Percentiles rank a stretch among this genome's conserved stretches.
Evolutionary conservation across 805 yeast genomes (phyloP).

Genomic region (Candida coquimbonensis): DNA sequence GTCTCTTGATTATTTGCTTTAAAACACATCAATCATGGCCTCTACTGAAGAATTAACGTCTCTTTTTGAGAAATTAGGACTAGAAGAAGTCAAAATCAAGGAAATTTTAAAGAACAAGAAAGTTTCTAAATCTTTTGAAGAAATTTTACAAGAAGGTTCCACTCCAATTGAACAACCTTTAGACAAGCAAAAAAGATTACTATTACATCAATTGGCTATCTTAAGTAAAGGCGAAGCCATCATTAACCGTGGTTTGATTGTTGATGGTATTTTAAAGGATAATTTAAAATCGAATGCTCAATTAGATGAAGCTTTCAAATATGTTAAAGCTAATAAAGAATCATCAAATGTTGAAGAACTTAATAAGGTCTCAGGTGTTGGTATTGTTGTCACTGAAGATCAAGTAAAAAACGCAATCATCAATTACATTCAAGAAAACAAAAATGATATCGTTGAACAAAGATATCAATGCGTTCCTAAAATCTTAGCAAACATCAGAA

Average conservation of each 20-base stretch:
- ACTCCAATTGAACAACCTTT: slow-evolving; percentile 27
- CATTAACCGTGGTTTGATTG: slow-evolving; percentile 43
- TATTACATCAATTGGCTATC: slow-evolving; percentile 74
- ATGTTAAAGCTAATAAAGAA: slow-evolving; percentile 46
- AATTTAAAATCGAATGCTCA: slow-evolving; percentile 64
- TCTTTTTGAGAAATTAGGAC: slow-evolving; percentile 43
- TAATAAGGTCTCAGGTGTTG: slow-evolving; percentile 72
- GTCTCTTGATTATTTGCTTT: no score
- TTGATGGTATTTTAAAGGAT: slow-evolving; percentile 56
- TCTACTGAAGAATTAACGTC: slow-evolving; percentile 30
- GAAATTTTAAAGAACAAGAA: slow-evolving; percentile 84
- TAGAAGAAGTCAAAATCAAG: slow-evolving; percentile 64
- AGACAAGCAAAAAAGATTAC: slow-evolving; percentile 54
- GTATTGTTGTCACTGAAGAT: slow-evolving; percentile 60
- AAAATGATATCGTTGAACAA: slow-evolving; percentile 53
- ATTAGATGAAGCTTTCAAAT: slow-evolving; percentile 74
- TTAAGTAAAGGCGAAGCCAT: slow-evolving; percentile 51
- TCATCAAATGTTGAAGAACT: slow-evolving; percentile 42
- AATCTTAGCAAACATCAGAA: slow-evolving; percentile 70
- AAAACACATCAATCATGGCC: slow-evolving; percentile 2
- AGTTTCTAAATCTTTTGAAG: slow-evolving; percentile 63
- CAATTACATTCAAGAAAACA: slow-evolving; percentile 52
- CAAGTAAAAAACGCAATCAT: slow-evolving; percentile 54
- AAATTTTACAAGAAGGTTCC: slow-evolving; percentile 43
- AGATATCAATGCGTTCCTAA: slow-evolving; percentile 78